Base-by-base conservation (phyloP, 2,329 filamentous ascomycete genomes). In the Whalleya microplaca region DNA sequence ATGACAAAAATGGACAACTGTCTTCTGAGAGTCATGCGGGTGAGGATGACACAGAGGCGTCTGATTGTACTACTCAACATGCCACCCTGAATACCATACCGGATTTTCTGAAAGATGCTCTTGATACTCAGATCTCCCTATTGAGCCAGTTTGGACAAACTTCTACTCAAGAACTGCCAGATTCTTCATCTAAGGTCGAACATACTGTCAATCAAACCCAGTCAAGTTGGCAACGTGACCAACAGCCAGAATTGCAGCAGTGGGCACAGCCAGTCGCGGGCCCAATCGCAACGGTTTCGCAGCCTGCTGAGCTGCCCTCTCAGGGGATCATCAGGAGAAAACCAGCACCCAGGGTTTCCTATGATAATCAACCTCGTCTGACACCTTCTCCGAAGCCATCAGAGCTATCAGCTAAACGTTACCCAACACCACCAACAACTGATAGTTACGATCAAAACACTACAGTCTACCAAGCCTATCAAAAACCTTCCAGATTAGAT, bases 61-160 rank as follows among this genome's bases (percentile, higher is more conserved):
- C 27, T 5, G 12, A 29, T 29, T 5, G 12, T 12, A 29, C 27
- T 5, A 12, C 27, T 12, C 27, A 29, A 29, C 27, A 29, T 5
- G 27, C 27, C 27, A 51, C 18, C 55, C 59, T 45, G 7, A 50
- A 62, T 14, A 46, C 58, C 8, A 44, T 63, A 14, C 45, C 53
- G 20, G 37, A 62, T n/a, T 53, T 67, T 18, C 62, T 66, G 5
- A 55, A 59, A 29, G 52, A 65, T 51, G 67, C 66, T 14, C 21
- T 67, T 40, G 65, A 64, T 16, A 66, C 59, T 46, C 66, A 66
- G 21, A 50, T 64, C 14, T 50, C 55, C 10, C 44, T 67, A 14
- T 64, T 64, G 51, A 60, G 55, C 47, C 48, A 61, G 4, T 56
- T 64, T n/a, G 49, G 55, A 4, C 56, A 55, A 9, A 37, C 47